Evolutionary conservation across 192 early-diverging fungal genomes (phyloP), one percentile per base, ranked within the genome.

Genomic region (Pilaira anomala): DNA sequence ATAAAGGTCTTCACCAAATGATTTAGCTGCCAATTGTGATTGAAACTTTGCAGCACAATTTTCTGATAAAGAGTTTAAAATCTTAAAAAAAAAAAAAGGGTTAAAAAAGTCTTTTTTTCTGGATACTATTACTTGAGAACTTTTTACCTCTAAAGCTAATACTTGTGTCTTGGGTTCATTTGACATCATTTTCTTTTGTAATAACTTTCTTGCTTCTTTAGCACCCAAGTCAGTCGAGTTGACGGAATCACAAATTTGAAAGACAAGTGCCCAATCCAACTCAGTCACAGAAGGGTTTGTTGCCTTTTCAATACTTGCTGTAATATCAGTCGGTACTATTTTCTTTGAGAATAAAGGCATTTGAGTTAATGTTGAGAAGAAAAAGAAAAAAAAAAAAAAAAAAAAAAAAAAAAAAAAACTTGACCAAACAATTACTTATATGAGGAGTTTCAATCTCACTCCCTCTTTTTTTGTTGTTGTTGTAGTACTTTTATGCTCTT

Each of bases 291-390:
- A 22, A 24, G 65, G 54, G 24, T 50, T 45, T 14, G 67, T 69
- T 16, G 60, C 60, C 26, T 63, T 58, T 48, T 75, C 73, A 63
- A 63, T 40, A 54, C 66, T 60, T 14, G 63, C 50, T 8, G 73
- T 75, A 13, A 75, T 75, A 42, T 57, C 64, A 3, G 73, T 75
- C 2, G 73, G 67, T 14, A 59, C 54, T 13, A 75, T 64, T 28
- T 75, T 75, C 26, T 75, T 69, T 41, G 73, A 75, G 48, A 75
- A 75, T 61, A 75, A 53, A 7, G 63, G 63, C 73, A 75, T 75
- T 50, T 25, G 3, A 16, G 7, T 46, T 36, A 29, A 24, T 51
- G 19, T 55, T 55, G 19, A 55, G 29, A 29, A 18, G 28, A 19
- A 14, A n/a, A 55, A 33, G 29, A 26, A 33, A 55, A 33, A 16